A percentile compares a stretch with the other conserved stretches of the same genome.
These are phyloP conservation scores for Hanseniaspora jakobsenii DNA, from an alignment of 805 yeast species.

Conservation along the genomic window DNA sequence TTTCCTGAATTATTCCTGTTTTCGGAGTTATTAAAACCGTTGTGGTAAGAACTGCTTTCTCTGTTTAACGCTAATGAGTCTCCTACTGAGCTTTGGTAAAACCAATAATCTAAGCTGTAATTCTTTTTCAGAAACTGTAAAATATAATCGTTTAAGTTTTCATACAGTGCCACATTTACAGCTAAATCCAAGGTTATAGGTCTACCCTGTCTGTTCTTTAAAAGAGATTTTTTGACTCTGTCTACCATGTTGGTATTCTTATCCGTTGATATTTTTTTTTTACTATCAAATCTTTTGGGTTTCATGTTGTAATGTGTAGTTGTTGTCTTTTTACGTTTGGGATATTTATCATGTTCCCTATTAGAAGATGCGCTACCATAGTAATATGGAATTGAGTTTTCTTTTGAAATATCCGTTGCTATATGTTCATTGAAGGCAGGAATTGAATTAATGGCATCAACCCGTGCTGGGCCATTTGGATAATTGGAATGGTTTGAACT, in stretches of 20 bases:
- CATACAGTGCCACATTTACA: slow-evolving; percentile 12
- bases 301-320: slow-evolving; percentile 1
- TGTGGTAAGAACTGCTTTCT: too few relatives aligned
- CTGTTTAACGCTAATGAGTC: too few relatives aligned
- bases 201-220: slow-evolving; percentile 16
- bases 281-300: background rate
- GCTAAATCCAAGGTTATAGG: slow-evolving; percentile 13
- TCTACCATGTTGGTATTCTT: slow-evolving; percentile 2
- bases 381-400: background rate
- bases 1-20: background rate
- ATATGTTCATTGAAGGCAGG: too few relatives aligned
- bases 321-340: background rate
- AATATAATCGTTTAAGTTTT: slow-evolving; percentile 12
- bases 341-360: too few relatives aligned
- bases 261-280: background rate
- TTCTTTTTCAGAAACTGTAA: slow-evolving; percentile 10
- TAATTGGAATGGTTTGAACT: too few relatives aligned
- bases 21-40: too few relatives aligned
- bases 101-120: slow-evolving; percentile 13
- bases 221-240: slow-evolving; percentile 5
- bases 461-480: too few relatives aligned
- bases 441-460: too few relatives aligned
- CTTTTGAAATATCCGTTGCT: too few relatives aligned
- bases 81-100: slow-evolving; percentile 1
- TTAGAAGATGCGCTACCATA: background rate